Percentiles rank a stretch among this genome's conserved stretches.
These are phyloP conservation scores for Ogataea populi-albae DNA, from an alignment of 805 yeast genomes.

Conservation along the genomic window DNA sequence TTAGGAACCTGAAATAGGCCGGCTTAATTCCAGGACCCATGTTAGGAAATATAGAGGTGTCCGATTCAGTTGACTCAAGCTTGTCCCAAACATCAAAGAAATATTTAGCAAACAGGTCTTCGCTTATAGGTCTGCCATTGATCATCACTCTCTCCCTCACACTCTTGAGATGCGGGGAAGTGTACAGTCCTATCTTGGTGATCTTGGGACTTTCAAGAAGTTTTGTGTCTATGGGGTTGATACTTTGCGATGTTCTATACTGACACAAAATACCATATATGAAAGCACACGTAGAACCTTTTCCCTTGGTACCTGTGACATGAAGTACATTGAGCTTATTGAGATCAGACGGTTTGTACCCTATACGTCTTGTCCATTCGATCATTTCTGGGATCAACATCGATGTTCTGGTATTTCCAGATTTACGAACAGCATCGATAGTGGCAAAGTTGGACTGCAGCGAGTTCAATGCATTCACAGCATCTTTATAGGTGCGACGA, in stretches of 20 bases:
- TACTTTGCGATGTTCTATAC: slow-evolving; percentile 38
- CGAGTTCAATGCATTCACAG: slow-evolving; percentile 78
- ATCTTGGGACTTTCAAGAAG: slow-evolving; percentile 27
- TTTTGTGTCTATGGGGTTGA: slow-evolving; percentile 3
- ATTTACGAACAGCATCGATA: slow-evolving; percentile 73
- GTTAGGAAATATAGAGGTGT: slow-evolving; percentile 60
- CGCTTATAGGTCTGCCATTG: slow-evolving; percentile 81
- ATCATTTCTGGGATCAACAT: slow-evolving; percentile 80
- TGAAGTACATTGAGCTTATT: slow-evolving; percentile 78
- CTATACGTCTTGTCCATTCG: slow-evolving; percentile 73
- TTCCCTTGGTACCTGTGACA: slow-evolving; percentile 97
- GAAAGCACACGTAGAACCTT: slow-evolving; percentile 97
- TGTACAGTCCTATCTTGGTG: slow-evolving; percentile 81
- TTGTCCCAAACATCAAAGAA: slow-evolving; percentile 94
- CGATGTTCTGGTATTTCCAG: slow-evolving; percentile 61
- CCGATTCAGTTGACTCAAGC: slow-evolving; percentile 51
- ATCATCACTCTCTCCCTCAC: slow-evolving; percentile 90
- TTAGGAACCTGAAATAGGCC: slow-evolving; percentile 87
- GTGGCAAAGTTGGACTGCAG: slow-evolving; percentile 90
- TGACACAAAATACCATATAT: slow-evolving; percentile 74
- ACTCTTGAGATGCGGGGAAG: slow-evolving; percentile 92
- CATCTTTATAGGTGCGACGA: slow-evolving; percentile 51
- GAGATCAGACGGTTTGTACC: slow-evolving; percentile 64
- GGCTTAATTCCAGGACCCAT: slow-evolving; percentile 77
- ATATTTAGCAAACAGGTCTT: slow-evolving; percentile 76